Evolutionary conservation across 2,329 filamentous ascomycete species (phyloP).

Genomic region (Simplicillium aogashimaense): DNA sequence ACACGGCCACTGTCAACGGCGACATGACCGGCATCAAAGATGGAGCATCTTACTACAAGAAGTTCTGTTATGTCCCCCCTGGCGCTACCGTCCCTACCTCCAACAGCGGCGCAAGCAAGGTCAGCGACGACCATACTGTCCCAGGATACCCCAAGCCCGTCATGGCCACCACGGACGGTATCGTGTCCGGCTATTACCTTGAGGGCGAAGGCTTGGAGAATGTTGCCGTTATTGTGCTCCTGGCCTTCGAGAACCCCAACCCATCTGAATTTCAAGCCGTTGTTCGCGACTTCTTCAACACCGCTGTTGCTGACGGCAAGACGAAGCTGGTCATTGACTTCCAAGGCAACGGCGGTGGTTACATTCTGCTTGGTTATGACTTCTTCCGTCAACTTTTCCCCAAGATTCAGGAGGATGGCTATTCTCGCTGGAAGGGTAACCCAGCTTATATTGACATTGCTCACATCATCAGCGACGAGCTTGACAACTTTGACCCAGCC

Average conservation of each 20-base stretch:
- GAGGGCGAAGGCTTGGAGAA: conserved; percentile 22
- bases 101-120: conserved; percentile 1
- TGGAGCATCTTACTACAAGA: conserved; percentile 20
- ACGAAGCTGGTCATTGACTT: conserved; percentile 52
- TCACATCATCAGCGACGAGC: conserved; percentile 30
- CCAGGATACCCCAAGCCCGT: conserved; percentile 19
- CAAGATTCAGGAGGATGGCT: conserved; percentile 26
- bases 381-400: conserved; percentile 47
- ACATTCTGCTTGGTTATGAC: conserved; percentile 50
- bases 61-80: conserved; percentile 17
- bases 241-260: conserved; percentile 15
- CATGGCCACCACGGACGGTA: conserved; percentile 16
- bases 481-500: conserved; percentile 32
- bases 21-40: conserved; percentile 19
- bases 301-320: conserved; percentile 36
- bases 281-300: conserved; percentile 21
- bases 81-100: conserved; percentile 5
- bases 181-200: conserved; percentile 23
- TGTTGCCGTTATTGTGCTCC: conserved; percentile 20
- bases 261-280: conserved; percentile 24
- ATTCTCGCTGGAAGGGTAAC: conserved; percentile 26
- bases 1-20: conserved; percentile 18
- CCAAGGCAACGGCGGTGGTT: conserved; percentile 47
- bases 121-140: conserved; percentile 1
- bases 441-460: conserved; percentile 33